A percentile compares a stretch with the other conserved stretches of the same genome.
Evolutionary conservation across 106 monocot genomes (phyloP).

Genomic region (Dendrobium officinale): DNA sequence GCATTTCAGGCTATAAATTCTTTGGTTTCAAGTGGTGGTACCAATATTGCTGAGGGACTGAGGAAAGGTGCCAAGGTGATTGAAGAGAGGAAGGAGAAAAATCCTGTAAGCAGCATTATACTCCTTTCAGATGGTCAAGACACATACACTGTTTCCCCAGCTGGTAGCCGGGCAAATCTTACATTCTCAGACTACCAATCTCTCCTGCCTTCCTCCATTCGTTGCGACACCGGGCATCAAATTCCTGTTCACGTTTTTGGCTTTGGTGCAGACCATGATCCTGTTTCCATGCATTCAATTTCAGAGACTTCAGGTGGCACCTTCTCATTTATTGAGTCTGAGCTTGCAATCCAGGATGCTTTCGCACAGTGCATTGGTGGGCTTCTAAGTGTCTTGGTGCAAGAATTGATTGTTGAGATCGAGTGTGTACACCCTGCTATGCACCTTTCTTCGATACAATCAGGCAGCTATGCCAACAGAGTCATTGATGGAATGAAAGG

Average conservation of each 20-base stretch:
- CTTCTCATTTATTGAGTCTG: slow-evolving; percentile 84
- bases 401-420: slow-evolving; percentile 40
- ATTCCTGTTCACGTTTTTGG: slow-evolving; percentile 84
- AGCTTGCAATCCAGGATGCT: slow-evolving; percentile 73
- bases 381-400: slow-evolving; percentile 77
- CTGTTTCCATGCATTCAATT: slow-evolving; percentile 62
- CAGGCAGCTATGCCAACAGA: slow-evolving; percentile 58
- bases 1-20: slow-evolving; percentile 76
- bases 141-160: slow-evolving; percentile 38
- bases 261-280: slow-evolving; percentile 81
- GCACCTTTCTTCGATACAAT: slow-evolving; percentile 43
- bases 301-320: slow-evolving; percentile 77
- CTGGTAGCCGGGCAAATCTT: background rate
- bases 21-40: slow-evolving; percentile 49
- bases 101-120: slow-evolving; percentile 70
- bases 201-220: slow-evolving; percentile 34
- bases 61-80: slow-evolving; percentile 31
- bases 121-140: slow-evolving; percentile 95
- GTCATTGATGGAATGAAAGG: slow-evolving; percentile 32
- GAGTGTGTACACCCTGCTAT: slow-evolving; percentile 42
- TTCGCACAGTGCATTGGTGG: slow-evolving; percentile 97
- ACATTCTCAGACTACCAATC: slow-evolving; percentile 21
- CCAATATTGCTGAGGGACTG: slow-evolving; percentile 86
- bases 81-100: background rate
- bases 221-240: slow-evolving; percentile 11